Evolutionary conservation across 768 basidiomycete species (phyloP), one percentile per base, ranked within the genome.

Genomic region (Lactarius hengduanensis): DNA sequence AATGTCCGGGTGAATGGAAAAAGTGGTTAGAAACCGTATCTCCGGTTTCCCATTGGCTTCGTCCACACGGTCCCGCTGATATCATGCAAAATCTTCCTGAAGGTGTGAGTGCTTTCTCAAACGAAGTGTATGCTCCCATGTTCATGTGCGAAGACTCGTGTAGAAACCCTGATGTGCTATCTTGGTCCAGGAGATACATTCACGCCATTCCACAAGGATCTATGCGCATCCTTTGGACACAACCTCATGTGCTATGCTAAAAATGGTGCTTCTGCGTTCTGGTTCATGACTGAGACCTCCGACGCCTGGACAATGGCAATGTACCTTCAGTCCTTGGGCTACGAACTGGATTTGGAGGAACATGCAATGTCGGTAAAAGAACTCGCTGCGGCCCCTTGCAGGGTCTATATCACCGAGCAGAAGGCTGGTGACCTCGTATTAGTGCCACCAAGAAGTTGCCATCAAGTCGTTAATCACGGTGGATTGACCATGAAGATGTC

Each of bases 201-300:
- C 74, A 94, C 92, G 0, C 88, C 92, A 1, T 89, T 85, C 64
- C 92, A 94, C 73, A 94, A 93, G 73, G 92, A 94, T 76, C 81
- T 88, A 0, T 94, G 92, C 71, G 91, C 84, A 1, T 92, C 91
- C 4, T 88, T 89, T 7, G 92, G 92, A 11, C 92, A 94, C 62
- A 94, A 94, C 73, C 77, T 94, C 26, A 94, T 94, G 92, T 88
- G 88, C 71, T 89, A 89, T 73, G 84, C 92, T 0, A 89, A 91
- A 72, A 77, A 85, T 28, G 81, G 76, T 47, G 91, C 88, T 0
- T 88, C 87, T 1, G 87, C 91, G 1, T 91, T 86, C 72, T 94
- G 92, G 92, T 93, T 94, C 76, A 91, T 94, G 89, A 92, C 92
- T 2, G 78, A 81, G 66, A 80, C 84, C 32, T 80, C 83, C 0